phyloP scores from a whole-genome alignment of 2,329 filamentous ascomycete genomes.

The Penicillium sp. region DNA sequence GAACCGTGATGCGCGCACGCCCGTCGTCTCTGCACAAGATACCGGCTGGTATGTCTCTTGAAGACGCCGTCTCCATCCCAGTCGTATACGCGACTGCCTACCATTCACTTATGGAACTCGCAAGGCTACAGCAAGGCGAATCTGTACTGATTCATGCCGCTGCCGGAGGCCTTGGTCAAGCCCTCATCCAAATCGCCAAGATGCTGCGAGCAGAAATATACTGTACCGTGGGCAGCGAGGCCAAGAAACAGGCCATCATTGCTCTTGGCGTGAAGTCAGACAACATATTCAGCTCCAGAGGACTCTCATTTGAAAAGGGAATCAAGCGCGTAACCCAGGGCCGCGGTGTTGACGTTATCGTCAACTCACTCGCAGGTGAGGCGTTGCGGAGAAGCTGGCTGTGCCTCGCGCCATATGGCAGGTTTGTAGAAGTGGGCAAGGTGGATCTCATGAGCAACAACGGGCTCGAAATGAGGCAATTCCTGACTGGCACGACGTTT shows the following conservation, averaged over 20 bases:
- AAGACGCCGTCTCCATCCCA: background rate
- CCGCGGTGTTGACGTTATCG: conserved; percentile 1
- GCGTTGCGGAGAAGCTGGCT: background rate
- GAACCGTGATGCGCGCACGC: no score
- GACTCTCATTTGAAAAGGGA: background rate
- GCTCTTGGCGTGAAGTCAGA: background rate
- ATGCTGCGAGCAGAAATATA: background rate
- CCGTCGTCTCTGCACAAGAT: no score
- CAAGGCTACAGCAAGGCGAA: background rate
- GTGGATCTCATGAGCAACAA: background rate
- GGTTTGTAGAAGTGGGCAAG: conserved; percentile 1
- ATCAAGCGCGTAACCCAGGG: background rate
- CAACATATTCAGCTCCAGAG: background rate
- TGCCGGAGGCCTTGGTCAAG: conserved; percentile 4
- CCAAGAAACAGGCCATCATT: background rate
- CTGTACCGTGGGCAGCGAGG: background rate
- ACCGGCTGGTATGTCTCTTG: background rate
- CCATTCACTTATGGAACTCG: background rate
- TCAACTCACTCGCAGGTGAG: conserved; percentile 6
- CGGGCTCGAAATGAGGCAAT: background rate
- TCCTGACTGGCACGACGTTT: background rate
- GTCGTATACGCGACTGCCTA: background rate
- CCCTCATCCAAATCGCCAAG: background rate
- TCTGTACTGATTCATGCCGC: background rate
- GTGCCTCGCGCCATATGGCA: conserved; percentile 3